Conservation (phyloP, 2,329 filamentous ascomycete genomes). For the Penicillium sp. region DNA sequence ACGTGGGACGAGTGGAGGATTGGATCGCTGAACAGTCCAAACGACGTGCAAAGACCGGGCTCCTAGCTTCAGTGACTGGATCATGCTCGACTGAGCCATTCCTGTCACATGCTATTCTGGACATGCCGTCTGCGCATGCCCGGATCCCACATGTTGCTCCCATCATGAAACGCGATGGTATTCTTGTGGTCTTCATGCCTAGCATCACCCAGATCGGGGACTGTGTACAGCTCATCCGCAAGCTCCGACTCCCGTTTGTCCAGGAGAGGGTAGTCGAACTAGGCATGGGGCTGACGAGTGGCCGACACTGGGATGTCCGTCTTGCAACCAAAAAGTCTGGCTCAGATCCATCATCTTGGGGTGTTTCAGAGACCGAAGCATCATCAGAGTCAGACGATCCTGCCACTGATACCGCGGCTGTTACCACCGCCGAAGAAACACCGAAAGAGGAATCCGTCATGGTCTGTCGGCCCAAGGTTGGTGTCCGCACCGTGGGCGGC, state of each 20-base stretch:
- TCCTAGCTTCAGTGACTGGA: slow-evolving; percentile 17
- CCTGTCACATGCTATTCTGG: slow-evolving; percentile 65
- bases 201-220: slow-evolving; percentile 71
- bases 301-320: slow-evolving; percentile 46
- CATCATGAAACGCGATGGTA: slow-evolving; percentile 58
- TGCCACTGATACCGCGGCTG: slow-evolving; percentile 3
- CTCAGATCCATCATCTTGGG: slow-evolving; percentile 32
- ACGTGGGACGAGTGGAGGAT: slow-evolving; percentile 59
- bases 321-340: slow-evolving; percentile 35
- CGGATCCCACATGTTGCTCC: slow-evolving; percentile 43
- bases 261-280: slow-evolving; percentile 44
- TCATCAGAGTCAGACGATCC: slow-evolving; percentile 4
- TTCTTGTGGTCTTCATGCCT: slow-evolving; percentile 66
- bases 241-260: slow-evolving; percentile 50
- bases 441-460: slow-evolving; percentile 38
- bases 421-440: slow-evolving; percentile 7
- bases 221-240: slow-evolving; percentile 52
- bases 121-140: slow-evolving; percentile 60
- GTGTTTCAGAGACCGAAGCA: slow-evolving; percentile 5
- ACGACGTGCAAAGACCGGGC: slow-evolving; percentile 26
- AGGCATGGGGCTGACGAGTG: slow-evolving; percentile 43
- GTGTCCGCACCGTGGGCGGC: slow-evolving; percentile 43
- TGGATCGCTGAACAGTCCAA: slow-evolving; percentile 55
- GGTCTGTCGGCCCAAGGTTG: slow-evolving; percentile 51
- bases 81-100: slow-evolving; percentile 48